Percentiles rank a stretch among this genome's conserved stretches.
Evolutionary conservation across 2,329 filamentous ascomycete genomes (phyloP).

Genomic region (Clathrospora elynae): DNA sequence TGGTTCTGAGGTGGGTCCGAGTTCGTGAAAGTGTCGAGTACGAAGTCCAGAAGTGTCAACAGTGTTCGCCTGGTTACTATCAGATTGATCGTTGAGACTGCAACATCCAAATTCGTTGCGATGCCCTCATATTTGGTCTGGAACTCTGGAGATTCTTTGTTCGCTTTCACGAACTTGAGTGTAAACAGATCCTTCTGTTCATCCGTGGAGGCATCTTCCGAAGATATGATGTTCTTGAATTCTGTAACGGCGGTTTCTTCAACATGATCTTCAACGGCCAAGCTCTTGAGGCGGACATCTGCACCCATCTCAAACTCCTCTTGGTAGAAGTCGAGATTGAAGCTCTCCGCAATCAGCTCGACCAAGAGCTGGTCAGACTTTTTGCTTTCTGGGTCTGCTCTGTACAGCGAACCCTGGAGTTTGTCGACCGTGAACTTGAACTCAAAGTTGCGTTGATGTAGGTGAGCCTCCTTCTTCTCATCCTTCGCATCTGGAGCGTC

Average conservation of each 20-base stretch:
- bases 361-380: constrained; percentile 82
- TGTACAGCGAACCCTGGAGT: constrained; percentile 88
- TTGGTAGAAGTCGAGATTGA: constrained; percentile 85
- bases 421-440: constrained; percentile 96
- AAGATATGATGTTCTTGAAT: constrained; percentile 97
- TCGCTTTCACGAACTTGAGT: constrained; percentile 88
- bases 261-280: constrained; percentile 93
- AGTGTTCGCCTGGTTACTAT: constrained; percentile 92
- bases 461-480: constrained; percentile 54
- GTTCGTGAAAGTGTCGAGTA: constrained; percentile 86
- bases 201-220: constrained; percentile 71
- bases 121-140: constrained; percentile 89
- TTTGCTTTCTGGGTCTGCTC: constrained; percentile 77
- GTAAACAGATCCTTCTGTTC: constrained; percentile 81
- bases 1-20: constrained; percentile 56
- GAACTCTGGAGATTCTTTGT: constrained; percentile 89
- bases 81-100: constrained; percentile 93
- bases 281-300: constrained; percentile 82
- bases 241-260: constrained; percentile 82
- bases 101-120: constrained; percentile 88
- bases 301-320: constrained; percentile 91
- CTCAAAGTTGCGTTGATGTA: constrained; percentile 91
- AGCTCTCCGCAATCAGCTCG: constrained; percentile 87
- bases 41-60: constrained; percentile 89
- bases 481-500: constrained; percentile 67